Conservation (phyloP, 2,329 filamentous ascomycete species). For the Lecanicillium sp. region DNA sequence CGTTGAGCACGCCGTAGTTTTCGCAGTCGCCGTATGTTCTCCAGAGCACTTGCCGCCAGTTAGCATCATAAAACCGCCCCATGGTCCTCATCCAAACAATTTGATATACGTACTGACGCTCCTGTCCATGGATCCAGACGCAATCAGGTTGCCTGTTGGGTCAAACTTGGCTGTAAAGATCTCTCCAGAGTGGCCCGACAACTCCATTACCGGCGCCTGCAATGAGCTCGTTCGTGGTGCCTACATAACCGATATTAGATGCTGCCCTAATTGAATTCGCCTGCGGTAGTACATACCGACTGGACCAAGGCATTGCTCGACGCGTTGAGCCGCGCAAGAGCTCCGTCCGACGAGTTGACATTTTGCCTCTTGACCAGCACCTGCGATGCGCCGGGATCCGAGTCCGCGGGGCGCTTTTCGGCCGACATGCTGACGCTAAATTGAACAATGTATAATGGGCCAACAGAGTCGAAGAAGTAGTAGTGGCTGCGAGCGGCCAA, state of each 20-base stretch:
- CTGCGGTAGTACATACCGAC: slow-evolving; percentile 43
- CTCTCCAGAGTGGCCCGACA: slow-evolving; percentile 76
- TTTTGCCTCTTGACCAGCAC: slow-evolving; percentile 88
- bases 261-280: not conserved
- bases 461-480: slow-evolving; percentile 1
- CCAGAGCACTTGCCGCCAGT: slow-evolving; percentile 68
- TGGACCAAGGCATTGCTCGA: slow-evolving; percentile 42
- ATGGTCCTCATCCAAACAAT: not conserved
- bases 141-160: slow-evolving; percentile 78
- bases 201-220: slow-evolving; percentile 88
- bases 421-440: slow-evolving; percentile 59
- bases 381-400: slow-evolving; percentile 71
- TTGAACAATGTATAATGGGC: not conserved
- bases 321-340: slow-evolving; percentile 43
- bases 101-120: slow-evolving; percentile 60
- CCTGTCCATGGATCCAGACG: slow-evolving; percentile 92
- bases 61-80: slow-evolving; percentile 10
- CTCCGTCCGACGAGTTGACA: slow-evolving; percentile 39
- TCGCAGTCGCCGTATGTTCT: slow-evolving; percentile 86
- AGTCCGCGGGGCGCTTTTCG: slow-evolving; percentile 86
- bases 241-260: slow-evolving; percentile 39
- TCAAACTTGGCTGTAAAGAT: slow-evolving; percentile 89
- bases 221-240: slow-evolving; percentile 72
- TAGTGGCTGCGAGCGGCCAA: not conserved
- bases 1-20: slow-evolving; percentile 83